Percentiles rank a stretch among this genome's conserved stretches.
Conservation (phyloP, 495 filamentous ascomycete species). For the Podospora didyma region DNA sequence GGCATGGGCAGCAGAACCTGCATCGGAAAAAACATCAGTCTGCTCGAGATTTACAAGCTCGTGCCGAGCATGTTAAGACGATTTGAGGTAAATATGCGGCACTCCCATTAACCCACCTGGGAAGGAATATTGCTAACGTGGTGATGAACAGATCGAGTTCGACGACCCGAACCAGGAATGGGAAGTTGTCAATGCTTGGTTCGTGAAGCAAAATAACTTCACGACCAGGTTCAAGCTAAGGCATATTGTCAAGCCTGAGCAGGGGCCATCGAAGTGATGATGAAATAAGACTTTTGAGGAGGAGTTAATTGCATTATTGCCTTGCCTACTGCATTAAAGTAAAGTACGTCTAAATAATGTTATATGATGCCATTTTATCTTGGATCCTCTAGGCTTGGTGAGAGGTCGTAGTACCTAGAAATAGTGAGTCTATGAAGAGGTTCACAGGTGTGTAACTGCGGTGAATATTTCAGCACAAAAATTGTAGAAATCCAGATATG, state of each 20-base stretch:
- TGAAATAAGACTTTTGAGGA: background rate
- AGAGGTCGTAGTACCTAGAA: no score
- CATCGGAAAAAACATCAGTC: slow-evolving; percentile 67
- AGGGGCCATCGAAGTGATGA: slow-evolving; percentile 5
- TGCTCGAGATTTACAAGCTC: slow-evolving; percentile 77
- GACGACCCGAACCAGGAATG: slow-evolving; percentile 58
- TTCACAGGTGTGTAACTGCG: no score
- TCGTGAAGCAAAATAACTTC: slow-evolving; percentile 66
- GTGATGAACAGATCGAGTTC: slow-evolving; percentile 46
- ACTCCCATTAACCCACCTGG: background rate
- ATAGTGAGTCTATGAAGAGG: no score
- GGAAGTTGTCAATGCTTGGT: slow-evolving; percentile 69
- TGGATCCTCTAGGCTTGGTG: no score
- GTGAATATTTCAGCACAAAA: no score
- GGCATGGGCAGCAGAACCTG: slow-evolving; percentile 59
- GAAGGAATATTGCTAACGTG: no score
- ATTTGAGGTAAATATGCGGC: slow-evolving; percentile 63
- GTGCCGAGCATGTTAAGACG: slow-evolving; percentile 66
- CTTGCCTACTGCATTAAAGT: background rate
- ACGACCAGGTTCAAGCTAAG: slow-evolving; percentile 49
- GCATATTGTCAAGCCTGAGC: slow-evolving; percentile 39
- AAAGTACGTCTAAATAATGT: background rate
- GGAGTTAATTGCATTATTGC: background rate
- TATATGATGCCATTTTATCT: background rate
- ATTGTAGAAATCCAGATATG: no score